phyloP scores from a whole-genome alignment of 1,284 basidiomycete genomes.

The Microbotryum scabiosae region DNA sequence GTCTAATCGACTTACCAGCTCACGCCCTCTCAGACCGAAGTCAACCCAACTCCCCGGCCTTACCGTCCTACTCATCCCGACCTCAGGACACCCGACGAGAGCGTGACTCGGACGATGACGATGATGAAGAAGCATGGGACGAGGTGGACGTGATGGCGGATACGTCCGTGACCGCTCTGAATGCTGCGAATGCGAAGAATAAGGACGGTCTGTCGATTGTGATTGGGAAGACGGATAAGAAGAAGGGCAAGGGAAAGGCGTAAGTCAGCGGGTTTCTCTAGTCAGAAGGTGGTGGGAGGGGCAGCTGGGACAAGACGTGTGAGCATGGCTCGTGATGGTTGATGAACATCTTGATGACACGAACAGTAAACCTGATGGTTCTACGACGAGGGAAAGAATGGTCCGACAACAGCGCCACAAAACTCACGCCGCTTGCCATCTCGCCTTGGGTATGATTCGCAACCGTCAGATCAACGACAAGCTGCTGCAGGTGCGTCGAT shows the following conservation, averaged over 20 bases:
- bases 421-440: conserved; percentile 68
- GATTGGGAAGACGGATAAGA: conserved; percentile 10
- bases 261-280: conserved; percentile 38
- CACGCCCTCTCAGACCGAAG: no score
- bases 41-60: neutral
- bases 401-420: conserved; percentile 73
- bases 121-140: conserved; percentile 56
- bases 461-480: conserved; percentile 80
- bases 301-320: conserved; percentile 40
- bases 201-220: conserved; percentile 32
- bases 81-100: neutral
- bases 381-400: conserved; percentile 52
- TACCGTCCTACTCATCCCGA: neutral
- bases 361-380: conserved; percentile 15
- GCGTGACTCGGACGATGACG: conserved; percentile 29
- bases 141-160: conserved; percentile 48
- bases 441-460: conserved; percentile 64
- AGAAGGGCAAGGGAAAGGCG: conserved; percentile 27
- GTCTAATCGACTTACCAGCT: neutral
- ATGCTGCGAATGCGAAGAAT: conserved; percentile 10
- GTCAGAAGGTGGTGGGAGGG: conserved; percentile 41
- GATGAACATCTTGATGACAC: neutral
- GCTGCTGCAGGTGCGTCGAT: conserved; percentile 58
- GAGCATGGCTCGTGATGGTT: conserved; percentile 38
- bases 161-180: conserved; percentile 1